phyloP scores from a whole-genome alignment of 2,329 filamentous ascomycete species.

The Cladosporium sphaerospermum region DNA sequence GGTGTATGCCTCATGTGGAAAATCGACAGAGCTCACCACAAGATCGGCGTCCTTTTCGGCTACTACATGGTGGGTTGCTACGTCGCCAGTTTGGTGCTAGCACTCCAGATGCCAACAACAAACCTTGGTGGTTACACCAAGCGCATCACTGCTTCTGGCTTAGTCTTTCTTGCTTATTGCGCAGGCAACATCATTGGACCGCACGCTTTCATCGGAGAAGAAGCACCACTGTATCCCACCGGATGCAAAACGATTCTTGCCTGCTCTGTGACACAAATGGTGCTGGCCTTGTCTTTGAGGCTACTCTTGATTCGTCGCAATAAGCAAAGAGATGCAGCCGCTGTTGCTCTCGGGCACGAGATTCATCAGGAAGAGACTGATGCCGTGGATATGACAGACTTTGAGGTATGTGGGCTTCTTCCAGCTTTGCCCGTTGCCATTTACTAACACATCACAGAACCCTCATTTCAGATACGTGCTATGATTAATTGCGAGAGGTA shows the following conservation, averaged over 20 bases:
- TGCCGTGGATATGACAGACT: slow-evolving; percentile 35
- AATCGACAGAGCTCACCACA: slow-evolving; percentile 35
- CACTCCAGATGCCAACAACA: slow-evolving; percentile 47
- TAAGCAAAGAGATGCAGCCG: slow-evolving; percentile 33
- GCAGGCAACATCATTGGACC: slow-evolving; percentile 37
- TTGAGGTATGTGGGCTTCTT: slow-evolving; percentile 24
- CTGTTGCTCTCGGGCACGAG: slow-evolving; percentile 7
- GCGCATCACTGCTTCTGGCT: slow-evolving; percentile 40
- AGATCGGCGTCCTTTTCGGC: slow-evolving; percentile 44
- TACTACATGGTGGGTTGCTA: slow-evolving; percentile 45
- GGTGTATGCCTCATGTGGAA: slow-evolving; percentile 48
- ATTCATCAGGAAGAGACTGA: slow-evolving; percentile 22
- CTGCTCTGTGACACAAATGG: slow-evolving; percentile 40
- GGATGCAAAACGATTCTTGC: slow-evolving; percentile 48
- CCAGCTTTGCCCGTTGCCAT: neutral
- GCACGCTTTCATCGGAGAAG: slow-evolving; percentile 40
- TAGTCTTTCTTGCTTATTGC: slow-evolving; percentile 42
- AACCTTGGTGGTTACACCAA: slow-evolving; percentile 47
- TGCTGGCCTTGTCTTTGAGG: slow-evolving; percentile 32
- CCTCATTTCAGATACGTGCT: slow-evolving; percentile 7
- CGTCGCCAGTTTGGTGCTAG: slow-evolving; percentile 48
- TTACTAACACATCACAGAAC: neutral
- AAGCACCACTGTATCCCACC: slow-evolving; percentile 45
- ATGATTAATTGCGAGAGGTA: neutral
- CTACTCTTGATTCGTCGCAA: slow-evolving; percentile 34